phyloP scores from a whole-genome alignment of 805 yeast genomes.

The Ogataea nonfermentans region DNA sequence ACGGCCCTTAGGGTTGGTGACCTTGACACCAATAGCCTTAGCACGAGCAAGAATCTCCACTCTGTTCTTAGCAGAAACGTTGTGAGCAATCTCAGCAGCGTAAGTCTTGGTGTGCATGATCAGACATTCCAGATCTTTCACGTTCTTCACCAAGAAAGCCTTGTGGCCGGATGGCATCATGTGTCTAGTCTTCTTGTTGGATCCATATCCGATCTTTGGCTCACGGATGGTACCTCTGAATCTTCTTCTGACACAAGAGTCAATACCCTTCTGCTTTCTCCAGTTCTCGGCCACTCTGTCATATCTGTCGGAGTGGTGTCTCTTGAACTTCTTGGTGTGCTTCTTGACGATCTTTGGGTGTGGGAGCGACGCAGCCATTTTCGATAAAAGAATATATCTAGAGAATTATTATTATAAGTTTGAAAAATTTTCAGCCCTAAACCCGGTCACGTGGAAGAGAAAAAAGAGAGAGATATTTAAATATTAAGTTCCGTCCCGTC shows the following conservation, averaged over 20 bases:
- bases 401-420: constrained; percentile 6
- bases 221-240: constrained; percentile 99
- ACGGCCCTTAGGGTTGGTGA: constrained; percentile 99
- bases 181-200: constrained; percentile 98
- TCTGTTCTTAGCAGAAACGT: constrained; percentile 98
- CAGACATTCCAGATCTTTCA: constrained; percentile 90
- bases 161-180: constrained; percentile 97
- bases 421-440: constrained; percentile 15
- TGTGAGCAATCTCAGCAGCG: constrained; percentile 99
- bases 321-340: constrained; percentile 98
- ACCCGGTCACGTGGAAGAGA: constrained; percentile 9
- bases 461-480: not conserved
- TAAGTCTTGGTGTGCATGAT: constrained; percentile 96
- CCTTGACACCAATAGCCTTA: constrained; percentile 96
- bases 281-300: constrained; percentile 97
- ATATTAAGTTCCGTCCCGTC: constrained; percentile 4
- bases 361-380: constrained; percentile 96
- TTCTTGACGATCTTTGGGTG: constrained; percentile 99
- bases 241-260: constrained; percentile 99
- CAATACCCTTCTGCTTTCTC: constrained; percentile 99
- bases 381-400: constrained; percentile 12
- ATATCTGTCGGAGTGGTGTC: constrained; percentile 99
- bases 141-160: constrained; percentile 90
- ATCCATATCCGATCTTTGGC: constrained; percentile 99
- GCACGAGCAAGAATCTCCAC: constrained; percentile 94